These are phyloP conservation scores for Xylaria intraflava DNA, from an alignment of 495 filamentous ascomycete genomes.

Conservation along the genomic window DNA sequence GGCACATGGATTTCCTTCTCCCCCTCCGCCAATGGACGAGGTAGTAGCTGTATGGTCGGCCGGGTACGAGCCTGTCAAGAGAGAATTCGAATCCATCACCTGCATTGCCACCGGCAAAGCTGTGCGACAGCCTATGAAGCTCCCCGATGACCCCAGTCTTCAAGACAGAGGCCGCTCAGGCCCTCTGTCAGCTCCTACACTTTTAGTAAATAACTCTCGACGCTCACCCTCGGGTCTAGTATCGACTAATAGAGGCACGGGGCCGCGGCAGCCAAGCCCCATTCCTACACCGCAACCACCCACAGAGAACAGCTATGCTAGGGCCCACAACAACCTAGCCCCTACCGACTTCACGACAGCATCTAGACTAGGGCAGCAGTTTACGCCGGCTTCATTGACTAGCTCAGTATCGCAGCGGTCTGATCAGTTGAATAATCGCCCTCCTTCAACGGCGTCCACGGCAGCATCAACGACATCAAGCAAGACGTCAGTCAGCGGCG, in stretches of 20 bases:
- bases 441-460: conserved; percentile 32
- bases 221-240: conserved; percentile 32
- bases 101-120: conserved; percentile 69
- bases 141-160: conserved; percentile 22
- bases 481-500: conserved; percentile 22
- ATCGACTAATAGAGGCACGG: conserved; percentile 18
- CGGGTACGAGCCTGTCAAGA: conserved; percentile 57
- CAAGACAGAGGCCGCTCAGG: conserved; percentile 12
- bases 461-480: conserved; percentile 28
- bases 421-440: conserved; percentile 48
- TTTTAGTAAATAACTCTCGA: conserved; percentile 20
- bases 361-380: conserved; percentile 30
- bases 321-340: conserved; percentile 24
- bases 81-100: conserved; percentile 65
- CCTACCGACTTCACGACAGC: conserved; percentile 45
- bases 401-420: conserved; percentile 23
- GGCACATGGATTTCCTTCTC: conserved; percentile 62
- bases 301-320: conserved; percentile 18
- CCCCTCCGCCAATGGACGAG: conserved; percentile 65
- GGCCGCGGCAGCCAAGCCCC: conserved; percentile 25
- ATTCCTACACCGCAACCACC: conserved; percentile 11
- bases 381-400: conserved; percentile 20
- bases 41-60: conserved; percentile 65
- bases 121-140: conserved; percentile 54
- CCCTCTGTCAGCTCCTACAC: conserved; percentile 10